Base-by-base conservation (phyloP, 345 rosid species). In the Alliaria petiolata region DNA sequence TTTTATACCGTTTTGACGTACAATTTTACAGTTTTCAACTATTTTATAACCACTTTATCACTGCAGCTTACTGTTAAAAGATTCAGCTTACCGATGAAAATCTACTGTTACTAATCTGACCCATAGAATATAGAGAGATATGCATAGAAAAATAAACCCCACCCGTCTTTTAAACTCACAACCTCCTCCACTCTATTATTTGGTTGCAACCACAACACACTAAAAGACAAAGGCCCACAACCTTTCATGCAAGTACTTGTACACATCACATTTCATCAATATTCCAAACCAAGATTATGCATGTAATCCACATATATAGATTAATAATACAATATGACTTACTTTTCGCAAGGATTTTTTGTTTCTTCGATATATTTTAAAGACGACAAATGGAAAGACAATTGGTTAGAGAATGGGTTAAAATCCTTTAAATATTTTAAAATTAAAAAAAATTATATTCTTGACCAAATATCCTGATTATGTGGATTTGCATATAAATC, bases 171-270 rank as follows among this genome's bases (percentile, higher is more conserved):
- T 58, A 50, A 74, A 39, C 72, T 65, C 66, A 73, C 60, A 47
- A 73, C 66, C 28, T 62, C 66, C 77, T 62, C 66, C 77, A 17
- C 66, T 73, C 71, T 57, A 57, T 73, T 57, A 56, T 55, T 73
- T 74, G 43, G 77, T 73, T 73, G 66, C 71, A 65, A 73, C 71
- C 43, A 49, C 60, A 65, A 31, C 66, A 30, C 61, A 74, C 54
- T 40, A 66, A 49, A 65, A 65, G 36, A 74, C 61, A 57, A 46
- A 57, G 38, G 5, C 67, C 77, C 60, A 65, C 66, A 45, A 28
- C 50, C 55, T n/a, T 73, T 11, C 7, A 34, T 56, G n/a, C 66
- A 65, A 65, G 66, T 73, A 57, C 77, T 39, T 65, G 7, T 46
- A 47, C 66, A 73, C 60, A 73, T 65, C 65, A 73, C 71, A 65